Percentiles rank a stretch among this genome's conserved stretches.
Conservation (phyloP, 1,284 basidiomycete genomes). For the Moesziomyces globuligerus region DNA sequence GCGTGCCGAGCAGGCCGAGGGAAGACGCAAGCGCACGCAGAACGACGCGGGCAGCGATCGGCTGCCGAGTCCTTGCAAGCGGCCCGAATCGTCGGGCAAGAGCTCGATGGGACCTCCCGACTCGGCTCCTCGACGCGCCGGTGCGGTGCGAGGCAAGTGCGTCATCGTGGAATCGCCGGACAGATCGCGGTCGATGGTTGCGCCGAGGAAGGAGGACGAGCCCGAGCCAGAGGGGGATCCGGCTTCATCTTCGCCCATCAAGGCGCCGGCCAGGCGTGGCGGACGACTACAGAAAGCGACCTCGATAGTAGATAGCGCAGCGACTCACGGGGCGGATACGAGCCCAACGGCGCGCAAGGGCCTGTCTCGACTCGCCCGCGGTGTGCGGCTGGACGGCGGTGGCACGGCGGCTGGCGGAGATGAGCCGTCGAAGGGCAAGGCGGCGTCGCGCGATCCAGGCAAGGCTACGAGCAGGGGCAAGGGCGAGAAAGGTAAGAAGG, state of each 20-base stretch:
- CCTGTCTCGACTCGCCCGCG: slow-evolving; percentile 3
- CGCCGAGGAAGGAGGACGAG: neutral
- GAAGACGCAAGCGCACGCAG: neutral
- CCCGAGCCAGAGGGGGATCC: slow-evolving; percentile 15
- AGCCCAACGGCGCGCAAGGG: slow-evolving; percentile 23
- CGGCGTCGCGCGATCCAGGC: no score
- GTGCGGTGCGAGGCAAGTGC: slow-evolving; percentile 11
- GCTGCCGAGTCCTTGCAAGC: slow-evolving; percentile 3
- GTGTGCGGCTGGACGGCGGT: slow-evolving; percentile 5
- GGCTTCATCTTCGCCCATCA: slow-evolving; percentile 35
- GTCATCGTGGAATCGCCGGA: slow-evolving; percentile 29
- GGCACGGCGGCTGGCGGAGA: no score
- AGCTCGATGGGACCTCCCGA: slow-evolving; percentile 45
- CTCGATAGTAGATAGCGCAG: neutral
- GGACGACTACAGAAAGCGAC: slow-evolving; percentile 23
- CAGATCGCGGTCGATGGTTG: neutral
- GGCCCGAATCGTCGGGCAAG: slow-evolving; percentile 17
- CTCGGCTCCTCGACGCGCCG: slow-evolving; percentile 36
- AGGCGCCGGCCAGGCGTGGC: slow-evolving; percentile 21
- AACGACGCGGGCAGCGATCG: neutral
- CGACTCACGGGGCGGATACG: slow-evolving; percentile 6
- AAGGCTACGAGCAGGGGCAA: slow-evolving; percentile 4
- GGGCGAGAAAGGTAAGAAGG: slow-evolving; percentile 24
- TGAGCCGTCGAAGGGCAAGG: neutral
- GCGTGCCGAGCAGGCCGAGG: neutral